Evolutionary conservation across 306 rosid genomes (phyloP).

Genomic region (Ormosia semicastrata): DNA sequence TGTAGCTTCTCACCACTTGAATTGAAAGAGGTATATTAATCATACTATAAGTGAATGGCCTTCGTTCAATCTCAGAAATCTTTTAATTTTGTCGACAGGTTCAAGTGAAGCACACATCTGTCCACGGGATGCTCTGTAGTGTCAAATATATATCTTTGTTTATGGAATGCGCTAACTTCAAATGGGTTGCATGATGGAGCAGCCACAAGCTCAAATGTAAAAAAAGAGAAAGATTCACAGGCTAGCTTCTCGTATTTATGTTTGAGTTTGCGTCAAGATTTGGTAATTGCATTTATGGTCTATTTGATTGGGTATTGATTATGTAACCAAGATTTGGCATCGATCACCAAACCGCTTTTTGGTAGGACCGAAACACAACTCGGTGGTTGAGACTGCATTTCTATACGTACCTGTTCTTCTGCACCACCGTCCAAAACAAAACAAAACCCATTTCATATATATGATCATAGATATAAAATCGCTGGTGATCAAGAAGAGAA

Average conservation of each 20-base stretch:
- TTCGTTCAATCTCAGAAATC: neutral
- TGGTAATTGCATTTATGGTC: neutral
- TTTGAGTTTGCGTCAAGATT: neutral
- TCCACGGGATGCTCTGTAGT: neutral
- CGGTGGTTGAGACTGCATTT: neutral
- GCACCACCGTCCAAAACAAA: neutral
- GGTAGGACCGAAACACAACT: neutral
- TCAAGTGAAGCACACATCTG: neutral
- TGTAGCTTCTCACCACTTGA: too few relatives aligned
- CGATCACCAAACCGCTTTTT: neutral
- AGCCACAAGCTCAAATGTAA: neutral
- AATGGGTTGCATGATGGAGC: constrained; percentile 18
- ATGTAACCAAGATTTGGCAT: constrained; percentile 1
- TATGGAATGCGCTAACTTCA: neutral
- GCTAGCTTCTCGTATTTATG: neutral
- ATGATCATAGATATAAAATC: too few relatives aligned
- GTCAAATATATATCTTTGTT: neutral
- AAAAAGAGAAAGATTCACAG: neutral
- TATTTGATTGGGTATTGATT: neutral
- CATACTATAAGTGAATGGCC: neutral
- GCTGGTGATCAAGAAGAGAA: too few relatives aligned
- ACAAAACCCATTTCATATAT: neutral
- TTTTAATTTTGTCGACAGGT: neutral
- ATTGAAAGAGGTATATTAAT: too few relatives aligned
- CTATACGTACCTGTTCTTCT: neutral